Evolutionary conservation across 768 basidiomycete genomes (phyloP), one percentile per base, ranked within the genome.

Genomic region (Boletus barrowsii): DNA sequence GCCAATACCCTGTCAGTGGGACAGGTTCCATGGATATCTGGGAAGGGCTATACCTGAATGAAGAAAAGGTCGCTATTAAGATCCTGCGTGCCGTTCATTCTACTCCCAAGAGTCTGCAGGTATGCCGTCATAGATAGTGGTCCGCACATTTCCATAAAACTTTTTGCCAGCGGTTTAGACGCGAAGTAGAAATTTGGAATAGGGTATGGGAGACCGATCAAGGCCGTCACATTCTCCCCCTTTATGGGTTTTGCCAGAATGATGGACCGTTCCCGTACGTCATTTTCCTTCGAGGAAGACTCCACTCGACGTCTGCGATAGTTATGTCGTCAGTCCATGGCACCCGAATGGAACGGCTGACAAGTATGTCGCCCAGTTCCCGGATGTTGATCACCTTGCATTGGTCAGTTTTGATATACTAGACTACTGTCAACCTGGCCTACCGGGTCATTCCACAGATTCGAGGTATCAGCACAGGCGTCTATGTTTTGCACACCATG

Each of bases 261-360:
- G 80, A 83, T 55, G 80, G 80, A 0, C 82, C 82, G 17, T 83
- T 79, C 53, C 82, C 82, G 76, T 82, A 59, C 48, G 76, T 60
- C 13, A 9, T 22, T 51, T 35, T 32, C 24, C 13, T 15, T 41
- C 13, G n/a, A 11, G 44, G 14, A 1, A 45, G 40, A 29, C 42
- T 43, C 42, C 14, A 15, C 32, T 35, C 60, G 10, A 66, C 30
- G 9, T 46, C 20, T 22, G 17, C 43, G 32, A 46, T 49, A 82
- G 81, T 33, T 83, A 79, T 56, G 80, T 83, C 69, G 76, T 83
- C 39, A 82, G 78, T 58, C 82, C 81, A 22, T 83, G 82, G 82
- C 79, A 79, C 64, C 51, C 68, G 24, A 76, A 82, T 48, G 82
- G 82, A 35, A 78, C 75, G 42, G 77, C 76, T 15, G 60, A 81